Evolutionary conservation across 2,329 filamentous ascomycete genomes (phyloP).

Genomic region (Colletotrichum sp.): DNA sequence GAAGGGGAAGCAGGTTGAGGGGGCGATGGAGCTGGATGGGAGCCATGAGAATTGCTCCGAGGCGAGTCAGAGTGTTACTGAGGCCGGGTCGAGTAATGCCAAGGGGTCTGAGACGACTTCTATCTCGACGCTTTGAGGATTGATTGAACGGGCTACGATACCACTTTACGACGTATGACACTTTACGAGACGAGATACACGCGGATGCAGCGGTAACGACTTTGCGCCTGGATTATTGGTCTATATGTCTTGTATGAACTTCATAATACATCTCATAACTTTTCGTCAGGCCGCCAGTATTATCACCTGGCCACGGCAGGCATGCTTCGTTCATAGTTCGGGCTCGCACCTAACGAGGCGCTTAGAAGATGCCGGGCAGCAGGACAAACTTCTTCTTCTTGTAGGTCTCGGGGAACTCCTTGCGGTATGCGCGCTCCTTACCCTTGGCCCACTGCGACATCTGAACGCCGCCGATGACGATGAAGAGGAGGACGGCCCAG

Average conservation of each 20-base stretch:
- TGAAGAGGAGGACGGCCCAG: slow-evolving; percentile 79
- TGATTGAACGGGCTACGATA: slow-evolving; percentile 23
- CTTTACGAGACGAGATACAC: background rate
- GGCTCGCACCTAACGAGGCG: background rate
- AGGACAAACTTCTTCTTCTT: slow-evolving; percentile 91
- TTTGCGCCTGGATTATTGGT: background rate
- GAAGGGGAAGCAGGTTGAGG: slow-evolving; percentile 21
- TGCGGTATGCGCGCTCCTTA: slow-evolving; percentile 90
- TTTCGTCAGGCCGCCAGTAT: background rate
- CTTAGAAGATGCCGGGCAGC: slow-evolving; percentile 77
- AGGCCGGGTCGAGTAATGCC: slow-evolving; percentile 39
- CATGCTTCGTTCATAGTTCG: background rate
- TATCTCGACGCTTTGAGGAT: slow-evolving; percentile 30
- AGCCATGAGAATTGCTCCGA: slow-evolving; percentile 36
- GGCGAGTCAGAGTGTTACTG: slow-evolving; percentile 40
- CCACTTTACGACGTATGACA: slow-evolving; percentile 14
- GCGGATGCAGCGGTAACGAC: background rate
- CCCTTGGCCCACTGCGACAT: slow-evolving; percentile 90
- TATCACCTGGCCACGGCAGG: background rate
- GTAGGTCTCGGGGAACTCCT: slow-evolving; percentile 91
- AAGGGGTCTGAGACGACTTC: slow-evolving; percentile 44
- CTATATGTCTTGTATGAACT: background rate
- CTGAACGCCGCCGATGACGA: slow-evolving; percentile 72
- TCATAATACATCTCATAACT: background rate
- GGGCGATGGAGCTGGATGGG: slow-evolving; percentile 21